Conservation (phyloP, 176 grass and related monocot genomes). For the Bromus sterilis region DNA sequence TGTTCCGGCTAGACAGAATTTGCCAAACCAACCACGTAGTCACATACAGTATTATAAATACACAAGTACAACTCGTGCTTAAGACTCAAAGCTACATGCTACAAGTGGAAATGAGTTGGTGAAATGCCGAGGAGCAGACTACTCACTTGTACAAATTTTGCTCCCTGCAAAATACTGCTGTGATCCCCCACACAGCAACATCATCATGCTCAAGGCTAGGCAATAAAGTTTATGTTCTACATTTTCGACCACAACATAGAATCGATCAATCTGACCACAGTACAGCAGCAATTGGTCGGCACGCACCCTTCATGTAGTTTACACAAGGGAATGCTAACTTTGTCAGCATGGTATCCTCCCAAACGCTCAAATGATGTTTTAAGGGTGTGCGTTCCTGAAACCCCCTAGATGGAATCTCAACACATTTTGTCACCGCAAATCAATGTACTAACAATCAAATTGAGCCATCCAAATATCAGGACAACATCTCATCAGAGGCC, state of each 20-base stretch:
- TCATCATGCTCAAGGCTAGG: conserved; percentile 30
- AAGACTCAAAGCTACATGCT: conserved; percentile 31
- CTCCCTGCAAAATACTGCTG: background rate
- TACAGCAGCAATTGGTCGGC: conserved; percentile 11
- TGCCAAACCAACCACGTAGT: conserved; percentile 1
- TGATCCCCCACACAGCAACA: conserved; percentile 17
- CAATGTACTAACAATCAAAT: conserved; percentile 20
- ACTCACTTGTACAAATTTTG: conserved; percentile 17
- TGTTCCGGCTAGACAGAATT: conserved; percentile 6
- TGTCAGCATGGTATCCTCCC: conserved; percentile 12
- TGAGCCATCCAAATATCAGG: conserved; percentile 18
- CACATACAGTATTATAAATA: conserved; percentile 24
- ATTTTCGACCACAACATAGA: conserved; percentile 34
- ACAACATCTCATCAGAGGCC: conserved; percentile 9
- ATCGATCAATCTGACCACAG: conserved; percentile 31
- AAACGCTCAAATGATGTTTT: conserved; percentile 26
- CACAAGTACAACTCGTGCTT: conserved; percentile 25
- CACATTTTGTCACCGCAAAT: conserved; percentile 22
- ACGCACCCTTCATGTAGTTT: conserved; percentile 29
- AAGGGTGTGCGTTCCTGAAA: conserved; percentile 9
- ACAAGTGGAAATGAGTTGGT: conserved; percentile 16
- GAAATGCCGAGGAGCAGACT: background rate
- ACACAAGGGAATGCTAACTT: conserved; percentile 53
- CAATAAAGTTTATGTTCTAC: conserved; percentile 49
- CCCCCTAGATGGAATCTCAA: background rate